Evolutionary conservation across 1,139 yeast species (phyloP).

Genomic region (Tardiomyces blankii): DNA sequence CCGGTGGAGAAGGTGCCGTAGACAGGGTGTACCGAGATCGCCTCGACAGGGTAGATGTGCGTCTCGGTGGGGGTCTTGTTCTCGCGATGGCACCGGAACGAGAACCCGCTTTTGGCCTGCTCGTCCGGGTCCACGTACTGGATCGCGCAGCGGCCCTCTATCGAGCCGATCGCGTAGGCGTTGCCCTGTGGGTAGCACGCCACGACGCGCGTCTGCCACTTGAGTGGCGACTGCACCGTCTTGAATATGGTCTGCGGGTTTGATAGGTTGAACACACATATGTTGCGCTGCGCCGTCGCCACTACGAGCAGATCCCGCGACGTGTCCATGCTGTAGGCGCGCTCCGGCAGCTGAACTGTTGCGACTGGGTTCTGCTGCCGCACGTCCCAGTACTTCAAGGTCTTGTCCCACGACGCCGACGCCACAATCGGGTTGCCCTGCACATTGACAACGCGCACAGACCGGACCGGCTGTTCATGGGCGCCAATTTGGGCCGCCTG

Average conservation of each 20-base stretch:
- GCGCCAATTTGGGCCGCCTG: constrained; percentile 77
- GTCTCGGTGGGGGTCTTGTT: constrained; percentile 21
- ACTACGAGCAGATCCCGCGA: constrained; percentile 75
- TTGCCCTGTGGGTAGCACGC: constrained; percentile 83
- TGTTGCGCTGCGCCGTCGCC: constrained; percentile 85
- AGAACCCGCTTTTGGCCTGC: constrained; percentile 56
- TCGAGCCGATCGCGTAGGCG: constrained; percentile 86
- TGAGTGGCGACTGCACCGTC: constrained; percentile 66
- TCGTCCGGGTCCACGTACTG: constrained; percentile 82
- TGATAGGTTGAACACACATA: constrained; percentile 58
- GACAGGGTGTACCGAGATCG: constrained; percentile 76
- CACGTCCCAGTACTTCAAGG: constrained; percentile 88
- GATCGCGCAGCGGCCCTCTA: constrained; percentile 96
- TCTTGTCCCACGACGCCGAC: constrained; percentile 95
- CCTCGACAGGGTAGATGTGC: constrained; percentile 67
- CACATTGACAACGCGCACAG: constrained; percentile 69
- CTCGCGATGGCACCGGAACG: constrained; percentile 88
- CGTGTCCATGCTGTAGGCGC: constrained; percentile 85
- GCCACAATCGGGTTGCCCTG: constrained; percentile 62
- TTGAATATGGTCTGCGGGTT: constrained; percentile 81
- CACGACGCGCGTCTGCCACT: constrained; percentile 79
- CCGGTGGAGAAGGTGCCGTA: constrained; percentile 91
- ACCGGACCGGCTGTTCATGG: constrained; percentile 73
- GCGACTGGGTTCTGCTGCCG: constrained; percentile 79
- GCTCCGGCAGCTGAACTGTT: constrained; percentile 74